phyloP scores from a whole-genome alignment of 805 yeast species.

The Scheffersomyces spartinae region DNA sequence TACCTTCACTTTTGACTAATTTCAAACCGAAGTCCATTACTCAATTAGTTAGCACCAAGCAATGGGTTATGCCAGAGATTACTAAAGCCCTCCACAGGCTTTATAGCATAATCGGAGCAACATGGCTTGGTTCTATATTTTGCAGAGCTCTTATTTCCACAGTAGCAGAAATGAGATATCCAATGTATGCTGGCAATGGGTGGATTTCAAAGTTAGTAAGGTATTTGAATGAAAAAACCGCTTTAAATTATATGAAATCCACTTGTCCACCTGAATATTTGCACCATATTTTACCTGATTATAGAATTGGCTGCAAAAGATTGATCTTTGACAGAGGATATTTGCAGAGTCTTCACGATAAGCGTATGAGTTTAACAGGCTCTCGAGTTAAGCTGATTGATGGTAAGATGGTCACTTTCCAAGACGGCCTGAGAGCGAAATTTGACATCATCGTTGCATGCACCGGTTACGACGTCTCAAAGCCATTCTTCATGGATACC shows the following conservation, averaged over 20 bases:
- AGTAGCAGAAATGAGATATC: conserved; percentile 23
- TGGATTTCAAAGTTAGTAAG: conserved; percentile 14
- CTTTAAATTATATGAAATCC: conserved; percentile 14
- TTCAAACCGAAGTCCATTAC: conserved; percentile 2
- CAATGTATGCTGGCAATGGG: conserved; percentile 21
- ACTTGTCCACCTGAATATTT: conserved; percentile 22
- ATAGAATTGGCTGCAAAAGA: conserved; percentile 31
- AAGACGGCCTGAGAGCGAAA: conserved; percentile 14
- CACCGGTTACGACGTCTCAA: conserved; percentile 24
- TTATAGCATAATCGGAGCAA: no score
- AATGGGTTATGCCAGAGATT: conserved; percentile 3
- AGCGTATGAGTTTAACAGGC: conserved; percentile 14
- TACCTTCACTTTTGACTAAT: conserved; percentile 2
- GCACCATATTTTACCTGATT: conserved; percentile 21
- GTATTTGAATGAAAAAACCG: conserved; percentile 9
- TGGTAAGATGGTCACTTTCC: conserved; percentile 17
- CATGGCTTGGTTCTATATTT: no score
- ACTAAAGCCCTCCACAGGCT: no score
- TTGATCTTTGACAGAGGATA: conserved; percentile 26
- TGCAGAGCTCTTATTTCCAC: conserved; percentile 14
- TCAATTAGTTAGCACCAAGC: conserved; percentile 3
- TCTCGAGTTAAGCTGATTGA: conserved; percentile 13
- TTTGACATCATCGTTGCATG: conserved; percentile 32
- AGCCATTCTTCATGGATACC: conserved; percentile 8
- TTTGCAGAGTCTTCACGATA: conserved; percentile 20